These are phyloP conservation scores for Leptodontidium sp. DNA, from an alignment of 2,329 filamentous ascomycete genomes.

Conservation along the genomic window DNA sequence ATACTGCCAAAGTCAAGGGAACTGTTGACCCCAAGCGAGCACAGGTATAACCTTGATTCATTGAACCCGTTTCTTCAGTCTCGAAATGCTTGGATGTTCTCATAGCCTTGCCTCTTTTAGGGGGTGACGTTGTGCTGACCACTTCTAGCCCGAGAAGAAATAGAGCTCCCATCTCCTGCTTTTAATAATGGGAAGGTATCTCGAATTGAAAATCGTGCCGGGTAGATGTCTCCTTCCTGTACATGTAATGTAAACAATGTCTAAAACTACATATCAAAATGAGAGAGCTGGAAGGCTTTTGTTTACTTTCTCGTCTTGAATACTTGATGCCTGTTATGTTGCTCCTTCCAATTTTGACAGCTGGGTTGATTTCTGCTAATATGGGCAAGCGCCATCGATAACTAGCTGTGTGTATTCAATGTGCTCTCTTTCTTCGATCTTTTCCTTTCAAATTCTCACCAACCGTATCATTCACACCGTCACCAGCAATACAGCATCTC, in stretches of 20 bases:
- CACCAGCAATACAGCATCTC: conserved; percentile 33
- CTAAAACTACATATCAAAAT: neutral
- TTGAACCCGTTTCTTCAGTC: neutral
- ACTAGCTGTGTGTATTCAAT: neutral
- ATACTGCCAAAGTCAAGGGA: conserved; percentile 62
- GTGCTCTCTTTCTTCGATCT: conserved; percentile 2
- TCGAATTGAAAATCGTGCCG: conserved; percentile 6
- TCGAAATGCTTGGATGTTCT: neutral
- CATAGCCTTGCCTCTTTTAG: conserved; percentile 32
- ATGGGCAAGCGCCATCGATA: neutral
- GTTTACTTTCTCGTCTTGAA: neutral
- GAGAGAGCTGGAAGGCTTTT: neutral
- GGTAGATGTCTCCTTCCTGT: conserved; percentile 26
- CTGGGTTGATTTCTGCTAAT: neutral
- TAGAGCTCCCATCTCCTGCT: conserved; percentile 22
- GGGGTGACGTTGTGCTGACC: conserved; percentile 33
- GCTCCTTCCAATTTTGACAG: neutral
- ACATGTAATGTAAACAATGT: conserved; percentile 34
- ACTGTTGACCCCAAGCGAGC: conserved; percentile 50
- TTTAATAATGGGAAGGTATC: conserved; percentile 8
- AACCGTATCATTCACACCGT: conserved; percentile 21
- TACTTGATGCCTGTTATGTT: neutral
- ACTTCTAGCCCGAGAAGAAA: conserved; percentile 32
- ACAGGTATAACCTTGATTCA: conserved; percentile 38
- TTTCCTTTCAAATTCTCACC: conserved; percentile 6